Evolutionary conservation across 192 early-diverging fungal species (phyloP), one percentile per base, ranked within the genome.

Genomic region (Gaertneriomyces semiglobifer): DNA sequence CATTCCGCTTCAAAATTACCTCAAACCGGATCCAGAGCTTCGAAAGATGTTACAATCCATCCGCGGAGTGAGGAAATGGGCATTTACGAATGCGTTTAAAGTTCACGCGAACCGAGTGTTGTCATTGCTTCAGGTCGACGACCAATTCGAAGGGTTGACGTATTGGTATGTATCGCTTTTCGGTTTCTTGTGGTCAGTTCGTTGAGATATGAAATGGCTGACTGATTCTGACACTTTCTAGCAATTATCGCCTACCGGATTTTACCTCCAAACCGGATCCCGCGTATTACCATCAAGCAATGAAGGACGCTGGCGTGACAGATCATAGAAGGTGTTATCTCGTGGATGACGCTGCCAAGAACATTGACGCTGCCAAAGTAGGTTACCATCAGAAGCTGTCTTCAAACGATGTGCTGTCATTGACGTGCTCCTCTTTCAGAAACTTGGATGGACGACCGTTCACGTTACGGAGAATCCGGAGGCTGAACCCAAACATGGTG

Each of bases 1-100:
- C 38, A 68, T 93, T 6, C 88, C 88, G 3, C 68, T 91, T 4
- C 85, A 91, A 62, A 66, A 79, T 0, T 58, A 88, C 5, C 75
- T 93, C 12, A 77, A 79, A 20, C 72, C 74, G 33, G 86, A 93
- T 64, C 72, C 74, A 1, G 72, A 78, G 43, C 71, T 93, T 41
- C 81, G 87, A 18, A 55, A 71, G 5, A 89, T 91, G 81, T 74
- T 93, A 41, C 53, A 68, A 50, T 76, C 74, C 5, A 73, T 82
- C 3, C 53, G 44, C 16, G 72, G 53, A 0, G 72, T 62, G 5
- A 86, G 81, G 14, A 86, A 88, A 51, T 90, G 90, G 89, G 82
- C 88, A 14, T 89, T 90, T 59, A 93, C 91, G 51, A 93, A 93
- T 62, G 91, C 91, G 7, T 88, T 85, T 53, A 68, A 76, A 48